Conservation (phyloP, 164 flowering plant genomes). For the Chloranthus sessilifolius region DNA sequence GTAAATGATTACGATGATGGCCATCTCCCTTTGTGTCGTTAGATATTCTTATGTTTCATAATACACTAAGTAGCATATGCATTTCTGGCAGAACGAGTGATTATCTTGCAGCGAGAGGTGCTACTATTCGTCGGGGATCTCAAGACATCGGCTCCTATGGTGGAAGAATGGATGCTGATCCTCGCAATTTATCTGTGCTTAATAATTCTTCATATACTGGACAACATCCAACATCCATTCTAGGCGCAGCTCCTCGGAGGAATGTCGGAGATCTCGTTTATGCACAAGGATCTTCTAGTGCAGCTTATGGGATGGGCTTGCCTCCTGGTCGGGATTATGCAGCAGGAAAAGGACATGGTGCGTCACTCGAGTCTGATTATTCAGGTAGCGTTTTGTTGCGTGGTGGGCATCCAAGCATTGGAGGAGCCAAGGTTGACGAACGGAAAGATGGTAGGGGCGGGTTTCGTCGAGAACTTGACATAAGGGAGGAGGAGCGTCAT, state of each 20-base stretch:
- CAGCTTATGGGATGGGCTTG: slow-evolving; percentile 92
- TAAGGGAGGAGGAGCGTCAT: slow-evolving; percentile 81
- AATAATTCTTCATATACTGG: slow-evolving; percentile 55
- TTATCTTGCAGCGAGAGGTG: slow-evolving; percentile 79
- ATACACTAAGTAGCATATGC: slow-evolving; percentile 64
- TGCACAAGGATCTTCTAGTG: slow-evolving; percentile 59
- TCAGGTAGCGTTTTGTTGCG: slow-evolving; percentile 41
- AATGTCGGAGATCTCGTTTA: slow-evolving; percentile 61
- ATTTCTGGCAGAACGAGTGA: slow-evolving; percentile 99
- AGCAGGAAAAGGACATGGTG: slow-evolving; percentile 66
- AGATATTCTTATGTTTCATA: slow-evolving; percentile 30
- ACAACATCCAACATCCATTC: slow-evolving; percentile 65
- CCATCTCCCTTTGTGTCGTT: slow-evolving; percentile 17
- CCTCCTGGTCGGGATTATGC: slow-evolving; percentile 98
- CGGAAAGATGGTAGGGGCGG: slow-evolving; percentile 61
- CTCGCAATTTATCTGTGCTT: slow-evolving; percentile 49
- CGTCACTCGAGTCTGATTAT: slow-evolving; percentile 64
- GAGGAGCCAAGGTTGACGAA: slow-evolving; percentile 47
- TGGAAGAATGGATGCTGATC: slow-evolving; percentile 74
- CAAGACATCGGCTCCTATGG: slow-evolving; percentile 70
- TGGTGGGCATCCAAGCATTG: slow-evolving; percentile 35
- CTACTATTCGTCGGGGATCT: slow-evolving; percentile 54
- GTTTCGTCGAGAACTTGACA: slow-evolving; percentile 61
- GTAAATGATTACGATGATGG: slow-evolving; percentile 16
- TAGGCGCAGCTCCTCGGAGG: slow-evolving; percentile 83